Percentiles rank a stretch among this genome's conserved stretches.
phyloP scores from a whole-genome alignment of 1,284 basidiomycete species.

The Ceratorhiza oryzae-sativae region DNA sequence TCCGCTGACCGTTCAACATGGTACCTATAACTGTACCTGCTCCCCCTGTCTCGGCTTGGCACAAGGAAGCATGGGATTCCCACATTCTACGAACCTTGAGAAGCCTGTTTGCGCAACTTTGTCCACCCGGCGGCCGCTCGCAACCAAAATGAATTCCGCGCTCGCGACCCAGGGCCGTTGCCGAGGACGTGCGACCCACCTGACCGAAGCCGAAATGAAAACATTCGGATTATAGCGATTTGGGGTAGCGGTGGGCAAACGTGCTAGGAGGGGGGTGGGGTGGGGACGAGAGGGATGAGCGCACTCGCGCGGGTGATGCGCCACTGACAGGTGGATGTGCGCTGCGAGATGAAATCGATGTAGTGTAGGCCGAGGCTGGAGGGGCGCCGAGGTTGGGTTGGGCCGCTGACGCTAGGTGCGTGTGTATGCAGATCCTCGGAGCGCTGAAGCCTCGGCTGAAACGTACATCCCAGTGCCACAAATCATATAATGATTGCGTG shows the following conservation, averaged over 20 bases:
- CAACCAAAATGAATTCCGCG: slow-evolving; percentile 11
- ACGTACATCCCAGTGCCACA: background rate
- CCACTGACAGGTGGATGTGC: slow-evolving; percentile 21
- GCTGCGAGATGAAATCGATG: slow-evolving; percentile 4
- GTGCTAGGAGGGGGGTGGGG: background rate
- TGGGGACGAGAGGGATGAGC: too few relatives aligned
- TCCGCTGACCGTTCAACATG: too few relatives aligned
- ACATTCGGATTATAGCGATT: background rate
- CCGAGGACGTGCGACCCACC: background rate
- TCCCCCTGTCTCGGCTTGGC: slow-evolving; percentile 6
- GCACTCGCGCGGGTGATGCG: background rate
- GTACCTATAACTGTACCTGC: background rate
- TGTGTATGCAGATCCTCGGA: background rate
- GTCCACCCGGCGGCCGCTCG: background rate
- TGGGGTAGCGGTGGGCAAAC: background rate
- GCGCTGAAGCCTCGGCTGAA: background rate
- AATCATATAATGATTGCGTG: background rate
- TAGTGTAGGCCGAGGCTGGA: background rate
- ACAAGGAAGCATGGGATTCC: background rate
- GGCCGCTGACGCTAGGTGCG: background rate
- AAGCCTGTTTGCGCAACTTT: background rate
- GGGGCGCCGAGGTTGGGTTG: background rate
- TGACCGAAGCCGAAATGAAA: slow-evolving; percentile 16
- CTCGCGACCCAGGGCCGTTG: slow-evolving; percentile 3
- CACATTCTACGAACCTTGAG: background rate